These are phyloP conservation scores for Naganishia onofrii DNA, from an alignment of 768 basidiomycete species.

Conservation along the genomic window DNA sequence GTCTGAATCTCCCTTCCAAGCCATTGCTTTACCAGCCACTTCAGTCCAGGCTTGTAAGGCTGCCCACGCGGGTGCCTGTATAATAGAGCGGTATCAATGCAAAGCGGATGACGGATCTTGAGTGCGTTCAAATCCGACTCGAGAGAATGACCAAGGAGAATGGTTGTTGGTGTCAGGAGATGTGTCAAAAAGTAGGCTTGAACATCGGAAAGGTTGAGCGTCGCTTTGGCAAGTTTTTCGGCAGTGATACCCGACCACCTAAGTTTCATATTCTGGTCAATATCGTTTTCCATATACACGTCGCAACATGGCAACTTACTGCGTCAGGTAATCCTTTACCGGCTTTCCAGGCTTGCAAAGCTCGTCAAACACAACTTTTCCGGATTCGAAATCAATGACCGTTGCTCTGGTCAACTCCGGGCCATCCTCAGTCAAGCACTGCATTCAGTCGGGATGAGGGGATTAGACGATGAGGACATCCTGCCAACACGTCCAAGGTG, in stretches of 20 bases:
- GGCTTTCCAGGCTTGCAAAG: slow-evolving; percentile 83
- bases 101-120: slow-evolving; percentile 76
- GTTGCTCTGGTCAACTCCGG: slow-evolving; percentile 84
- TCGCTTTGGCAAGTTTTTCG: slow-evolving; percentile 65
- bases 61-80: slow-evolving; percentile 92
- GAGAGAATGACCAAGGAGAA: slow-evolving; percentile 90
- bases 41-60: slow-evolving; percentile 88
- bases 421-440: slow-evolving; percentile 88
- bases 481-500: not conserved
- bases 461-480: not conserved
- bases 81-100: slow-evolving; percentile 85
- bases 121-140: slow-evolving; percentile 90
- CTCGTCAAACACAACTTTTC: slow-evolving; percentile 76
- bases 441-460: not conserved
- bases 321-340: slow-evolving; percentile 86
- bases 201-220: slow-evolving; percentile 73
- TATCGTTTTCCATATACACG: no score
- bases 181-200: slow-evolving; percentile 66
- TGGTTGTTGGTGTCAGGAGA: slow-evolving; percentile 57
- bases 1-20: slow-evolving; percentile 80
- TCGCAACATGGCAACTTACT: slow-evolving; percentile 57
- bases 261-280: no score
- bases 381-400: slow-evolving; percentile 71
- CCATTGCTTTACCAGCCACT: slow-evolving; percentile 97
- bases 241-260: slow-evolving; percentile 94